These are phyloP conservation scores for Epichloe coenophiala DNA, from an alignment of 2,329 filamentous ascomycete genomes.

Conservation along the genomic window DNA sequence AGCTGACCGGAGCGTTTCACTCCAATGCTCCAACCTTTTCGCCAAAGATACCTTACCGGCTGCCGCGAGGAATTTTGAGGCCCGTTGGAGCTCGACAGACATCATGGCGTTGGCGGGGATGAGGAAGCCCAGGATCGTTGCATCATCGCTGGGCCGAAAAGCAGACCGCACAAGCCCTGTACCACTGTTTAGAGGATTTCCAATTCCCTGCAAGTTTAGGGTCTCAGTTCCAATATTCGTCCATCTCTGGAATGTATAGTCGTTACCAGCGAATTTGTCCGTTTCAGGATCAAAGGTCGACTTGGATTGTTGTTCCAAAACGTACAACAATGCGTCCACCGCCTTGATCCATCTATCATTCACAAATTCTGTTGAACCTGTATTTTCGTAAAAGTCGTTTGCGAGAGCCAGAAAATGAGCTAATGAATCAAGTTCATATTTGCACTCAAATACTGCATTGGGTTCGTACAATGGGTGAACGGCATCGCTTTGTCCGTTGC, in stretches of 20 bases:
- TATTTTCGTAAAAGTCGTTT: slow-evolving; percentile 78
- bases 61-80: slow-evolving; percentile 53
- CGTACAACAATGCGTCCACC: slow-evolving; percentile 56
- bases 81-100: slow-evolving; percentile 70
- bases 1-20: slow-evolving; percentile 54
- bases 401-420: slow-evolving; percentile 77
- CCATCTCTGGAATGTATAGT: slow-evolving; percentile 74
- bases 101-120: slow-evolving; percentile 97
- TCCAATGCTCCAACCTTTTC: slow-evolving; percentile 43
- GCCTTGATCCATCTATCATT: slow-evolving; percentile 68
- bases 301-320: slow-evolving; percentile 65
- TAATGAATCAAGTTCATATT: slow-evolving; percentile 94
- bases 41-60: slow-evolving; percentile 41
- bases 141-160: slow-evolving; percentile 90
- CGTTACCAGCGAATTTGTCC: slow-evolving; percentile 52
- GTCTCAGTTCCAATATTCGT: slow-evolving; percentile 85
- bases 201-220: slow-evolving; percentile 63
- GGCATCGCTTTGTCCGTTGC: slow-evolving; percentile 68
- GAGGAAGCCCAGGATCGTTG: slow-evolving; percentile 85
- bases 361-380: slow-evolving; percentile 64
- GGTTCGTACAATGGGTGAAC: slow-evolving; percentile 85
- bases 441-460: slow-evolving; percentile 86
- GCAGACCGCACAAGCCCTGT: slow-evolving; percentile 83
- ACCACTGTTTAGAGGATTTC: slow-evolving; percentile 78
- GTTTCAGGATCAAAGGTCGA: slow-evolving; percentile 65